phyloP scores from a whole-genome alignment of 108 stramenopile genomes.

The Cyclotella baltica region DNA sequence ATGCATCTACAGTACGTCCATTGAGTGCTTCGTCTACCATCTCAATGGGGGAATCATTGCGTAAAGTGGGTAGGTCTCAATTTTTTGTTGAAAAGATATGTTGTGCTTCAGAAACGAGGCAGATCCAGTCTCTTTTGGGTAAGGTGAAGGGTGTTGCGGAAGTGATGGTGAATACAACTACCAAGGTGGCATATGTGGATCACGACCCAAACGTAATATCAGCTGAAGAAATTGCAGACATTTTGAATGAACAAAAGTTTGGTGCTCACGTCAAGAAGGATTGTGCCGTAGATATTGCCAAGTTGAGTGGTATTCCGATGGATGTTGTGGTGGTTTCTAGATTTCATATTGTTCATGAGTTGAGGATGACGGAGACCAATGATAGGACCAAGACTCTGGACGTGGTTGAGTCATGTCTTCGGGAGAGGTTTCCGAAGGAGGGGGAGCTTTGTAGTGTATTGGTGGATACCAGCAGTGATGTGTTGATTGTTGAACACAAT shows the following conservation, averaged over 20 bases:
- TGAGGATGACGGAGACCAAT: slow-evolving; percentile 38
- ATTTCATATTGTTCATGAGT: slow-evolving; percentile 41
- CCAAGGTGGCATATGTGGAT: slow-evolving; percentile 62
- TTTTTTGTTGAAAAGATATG: slow-evolving; percentile 64
- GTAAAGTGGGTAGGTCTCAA: slow-evolving; percentile 46
- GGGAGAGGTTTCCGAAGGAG: background rate
- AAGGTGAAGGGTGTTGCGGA: slow-evolving; percentile 48
- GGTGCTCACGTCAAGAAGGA: slow-evolving; percentile 57
- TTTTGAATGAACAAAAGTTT: slow-evolving; percentile 55
- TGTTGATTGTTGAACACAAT: slow-evolving; percentile 56
- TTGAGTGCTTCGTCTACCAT: slow-evolving; percentile 7
- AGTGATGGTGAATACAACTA: slow-evolving; percentile 61
- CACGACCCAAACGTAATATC: slow-evolving; percentile 57
- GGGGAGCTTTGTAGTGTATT: slow-evolving; percentile 18
- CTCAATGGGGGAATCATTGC: background rate
- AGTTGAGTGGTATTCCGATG: slow-evolving; percentile 35
- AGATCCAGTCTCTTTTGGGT: slow-evolving; percentile 52
- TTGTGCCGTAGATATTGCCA: slow-evolving; percentile 27
- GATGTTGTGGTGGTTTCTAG: slow-evolving; percentile 25
- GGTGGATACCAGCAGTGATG: slow-evolving; percentile 34
- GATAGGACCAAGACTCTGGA: background rate
- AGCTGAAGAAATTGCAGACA: slow-evolving; percentile 51
- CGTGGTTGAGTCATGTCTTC: background rate
- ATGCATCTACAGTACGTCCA: slow-evolving; percentile 6
- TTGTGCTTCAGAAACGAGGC: slow-evolving; percentile 63